These are phyloP conservation scores for Rhizopus delemar DNA, from an alignment of 371 early-diverging fungal genomes.

Conservation along the genomic window DNA sequence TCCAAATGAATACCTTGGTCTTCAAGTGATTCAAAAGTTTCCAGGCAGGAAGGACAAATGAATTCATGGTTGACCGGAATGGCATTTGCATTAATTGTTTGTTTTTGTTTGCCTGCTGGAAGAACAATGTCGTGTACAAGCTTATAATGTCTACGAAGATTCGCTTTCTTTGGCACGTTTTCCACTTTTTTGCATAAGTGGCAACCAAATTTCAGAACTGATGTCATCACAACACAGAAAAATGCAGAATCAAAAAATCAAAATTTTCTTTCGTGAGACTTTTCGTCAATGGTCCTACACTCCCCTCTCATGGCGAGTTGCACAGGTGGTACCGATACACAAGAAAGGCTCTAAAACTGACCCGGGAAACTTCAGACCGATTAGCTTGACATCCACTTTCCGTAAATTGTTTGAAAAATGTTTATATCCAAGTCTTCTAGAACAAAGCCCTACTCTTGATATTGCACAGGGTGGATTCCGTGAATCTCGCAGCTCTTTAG, in stretches of 20 bases:
- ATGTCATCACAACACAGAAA: slow-evolving; percentile 8
- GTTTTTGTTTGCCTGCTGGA: slow-evolving; percentile 13
- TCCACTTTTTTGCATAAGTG: slow-evolving; percentile 11
- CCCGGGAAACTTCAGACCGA: too few species aligned
- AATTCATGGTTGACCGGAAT: slow-evolving; percentile 11
- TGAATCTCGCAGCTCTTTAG: too few species aligned
- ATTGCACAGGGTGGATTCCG: too few species aligned
- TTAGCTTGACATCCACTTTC: too few species aligned
- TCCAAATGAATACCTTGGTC: slow-evolving; percentile 10
- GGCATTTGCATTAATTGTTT: slow-evolving; percentile 9
- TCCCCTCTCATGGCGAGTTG: too few species aligned
- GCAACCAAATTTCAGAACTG: slow-evolving; percentile 12
- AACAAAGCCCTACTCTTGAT: too few species aligned
- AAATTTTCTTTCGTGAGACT: slow-evolving; percentile 1
- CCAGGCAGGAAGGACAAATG: slow-evolving; percentile 12
- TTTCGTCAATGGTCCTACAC: too few species aligned
- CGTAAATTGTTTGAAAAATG: too few species aligned
- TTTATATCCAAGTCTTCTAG: too few species aligned
- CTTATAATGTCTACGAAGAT: slow-evolving; percentile 12
- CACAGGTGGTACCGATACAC: too few species aligned
- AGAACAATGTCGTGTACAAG: slow-evolving; percentile 12
- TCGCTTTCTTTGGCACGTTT: slow-evolving; percentile 13
- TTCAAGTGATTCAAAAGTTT: slow-evolving; percentile 14
- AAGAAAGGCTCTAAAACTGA: too few species aligned
- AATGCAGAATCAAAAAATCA: slow-evolving; percentile 12